These are phyloP conservation scores for Andrographis paniculata DNA, from an alignment of 305 asterid species.

Conservation along the genomic window DNA sequence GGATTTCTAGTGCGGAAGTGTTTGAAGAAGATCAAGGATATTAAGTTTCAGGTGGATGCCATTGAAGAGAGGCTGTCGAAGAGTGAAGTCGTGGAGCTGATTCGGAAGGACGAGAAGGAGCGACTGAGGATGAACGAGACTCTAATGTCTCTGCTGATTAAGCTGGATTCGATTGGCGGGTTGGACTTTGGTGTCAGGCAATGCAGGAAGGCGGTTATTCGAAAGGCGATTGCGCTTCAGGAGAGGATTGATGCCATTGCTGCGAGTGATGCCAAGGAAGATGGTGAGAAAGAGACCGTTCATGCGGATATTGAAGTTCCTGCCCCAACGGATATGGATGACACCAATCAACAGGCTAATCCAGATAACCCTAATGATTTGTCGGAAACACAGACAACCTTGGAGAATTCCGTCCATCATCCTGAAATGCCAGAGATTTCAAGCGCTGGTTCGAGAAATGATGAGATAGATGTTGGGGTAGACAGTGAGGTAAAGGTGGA, in stretches of 20 bases:
- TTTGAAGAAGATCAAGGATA: conserved; percentile 39
- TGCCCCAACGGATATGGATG: not conserved
- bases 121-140: conserved; percentile 52
- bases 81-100: conserved; percentile 29
- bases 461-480: no score
- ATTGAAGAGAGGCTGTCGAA: conserved; percentile 36
- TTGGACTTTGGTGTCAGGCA: conserved; percentile 53
- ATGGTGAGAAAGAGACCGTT: not conserved
- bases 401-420: not conserved
- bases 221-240: conserved; percentile 62
- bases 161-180: conserved; percentile 58
- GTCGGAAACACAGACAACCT: not conserved
- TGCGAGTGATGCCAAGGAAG: conserved; percentile 1
- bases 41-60: conserved; percentile 46
- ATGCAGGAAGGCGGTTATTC: conserved; percentile 54
- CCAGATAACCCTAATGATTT: not conserved
- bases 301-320: conserved; percentile 8
- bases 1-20: conserved; percentile 57
- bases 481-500: not conserved
- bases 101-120: conserved; percentile 40
- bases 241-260: conserved; percentile 52
- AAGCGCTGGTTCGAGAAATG: no score
- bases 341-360: not conserved
- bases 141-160: conserved; percentile 59
- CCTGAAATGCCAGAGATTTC: not conserved